phyloP scores from a whole-genome alignment of 2,329 filamentous ascomycete species.

The Fusarium liriodendri region DNA sequence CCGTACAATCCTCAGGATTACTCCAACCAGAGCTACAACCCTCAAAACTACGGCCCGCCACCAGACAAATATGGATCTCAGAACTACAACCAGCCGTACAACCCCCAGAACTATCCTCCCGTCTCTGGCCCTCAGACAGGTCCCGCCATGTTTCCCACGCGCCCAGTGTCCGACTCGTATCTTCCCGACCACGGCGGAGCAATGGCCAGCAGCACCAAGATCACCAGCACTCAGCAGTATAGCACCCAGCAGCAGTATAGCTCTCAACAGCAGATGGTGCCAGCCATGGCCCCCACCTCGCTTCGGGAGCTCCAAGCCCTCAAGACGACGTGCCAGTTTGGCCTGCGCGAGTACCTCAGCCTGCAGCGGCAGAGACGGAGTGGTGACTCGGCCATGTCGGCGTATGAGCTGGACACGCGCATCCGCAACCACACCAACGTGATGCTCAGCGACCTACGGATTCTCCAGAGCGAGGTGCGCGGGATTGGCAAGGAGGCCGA shows the following conservation, averaged over 20 bases:
- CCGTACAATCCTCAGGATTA: slow-evolving; percentile 37
- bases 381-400: slow-evolving; percentile 45
- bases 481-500: slow-evolving; percentile 58
- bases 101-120: slow-evolving; percentile 40
- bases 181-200: slow-evolving; percentile 34
- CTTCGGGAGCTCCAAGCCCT: slow-evolving; percentile 47
- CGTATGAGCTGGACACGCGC: slow-evolving; percentile 55
- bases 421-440: slow-evolving; percentile 56
- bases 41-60: slow-evolving; percentile 33
- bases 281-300: slow-evolving; percentile 32
- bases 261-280: slow-evolving; percentile 18
- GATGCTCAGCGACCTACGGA: slow-evolving; percentile 58
- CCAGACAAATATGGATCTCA: slow-evolving; percentile 24
- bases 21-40: slow-evolving; percentile 24
- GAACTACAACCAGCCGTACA: slow-evolving; percentile 24
- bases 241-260: background rate
- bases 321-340: slow-evolving; percentile 50
- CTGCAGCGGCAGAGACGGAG: slow-evolving; percentile 47
- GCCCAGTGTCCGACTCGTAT: slow-evolving; percentile 37
- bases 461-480: slow-evolving; percentile 57
- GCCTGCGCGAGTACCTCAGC: slow-evolving; percentile 50
- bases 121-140: slow-evolving; percentile 31
- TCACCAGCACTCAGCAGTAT: slow-evolving; percentile 1
- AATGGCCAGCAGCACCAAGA: slow-evolving; percentile 26
- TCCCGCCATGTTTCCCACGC: slow-evolving; percentile 34